phyloP scores from a whole-genome alignment of 2,329 filamentous ascomycete genomes.

The Exutisphaerella laricina region DNA sequence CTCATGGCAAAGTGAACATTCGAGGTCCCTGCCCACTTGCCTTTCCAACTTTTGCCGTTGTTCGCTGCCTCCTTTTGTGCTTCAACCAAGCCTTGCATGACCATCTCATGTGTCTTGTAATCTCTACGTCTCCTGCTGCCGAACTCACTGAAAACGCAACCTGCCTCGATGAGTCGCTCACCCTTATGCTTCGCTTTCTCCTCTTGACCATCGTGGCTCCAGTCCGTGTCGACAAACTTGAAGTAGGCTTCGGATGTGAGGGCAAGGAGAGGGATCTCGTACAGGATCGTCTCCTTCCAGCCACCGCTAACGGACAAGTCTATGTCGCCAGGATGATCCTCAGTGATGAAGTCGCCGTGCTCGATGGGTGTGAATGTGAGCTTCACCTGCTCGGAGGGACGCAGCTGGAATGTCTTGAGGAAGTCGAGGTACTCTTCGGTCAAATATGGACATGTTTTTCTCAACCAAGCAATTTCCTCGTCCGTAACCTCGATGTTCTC shows the following conservation, averaged over 20 bases:
- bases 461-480: conserved; percentile 75
- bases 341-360: conserved; percentile 62
- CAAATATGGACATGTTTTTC: conserved; percentile 74
- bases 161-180: conserved; percentile 66
- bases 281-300: conserved; percentile 94
- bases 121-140: conserved; percentile 83
- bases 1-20: conserved; percentile 98
- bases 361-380: conserved; percentile 56
- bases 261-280: conserved; percentile 91
- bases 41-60: conserved; percentile 53
- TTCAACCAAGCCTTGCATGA: conserved; percentile 77
- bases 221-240: conserved; percentile 90
- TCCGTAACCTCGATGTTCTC: conserved; percentile 71
- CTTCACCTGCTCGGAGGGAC: conserved; percentile 72
- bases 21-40: conserved; percentile 80
- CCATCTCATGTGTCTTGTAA: conserved; percentile 89
- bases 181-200: conserved; percentile 81
- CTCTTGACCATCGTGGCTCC: conserved; percentile 81
- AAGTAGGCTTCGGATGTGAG: conserved; percentile 96
- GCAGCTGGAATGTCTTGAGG: conserved; percentile 73
- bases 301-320: conserved; percentile 70
- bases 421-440: conserved; percentile 71
- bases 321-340: conserved; percentile 58
- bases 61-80: conserved; percentile 66
- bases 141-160: conserved; percentile 90